Evolutionary conservation across 2,329 filamentous ascomycete species (phyloP).

Genomic region (Ascochyta lentis): DNA sequence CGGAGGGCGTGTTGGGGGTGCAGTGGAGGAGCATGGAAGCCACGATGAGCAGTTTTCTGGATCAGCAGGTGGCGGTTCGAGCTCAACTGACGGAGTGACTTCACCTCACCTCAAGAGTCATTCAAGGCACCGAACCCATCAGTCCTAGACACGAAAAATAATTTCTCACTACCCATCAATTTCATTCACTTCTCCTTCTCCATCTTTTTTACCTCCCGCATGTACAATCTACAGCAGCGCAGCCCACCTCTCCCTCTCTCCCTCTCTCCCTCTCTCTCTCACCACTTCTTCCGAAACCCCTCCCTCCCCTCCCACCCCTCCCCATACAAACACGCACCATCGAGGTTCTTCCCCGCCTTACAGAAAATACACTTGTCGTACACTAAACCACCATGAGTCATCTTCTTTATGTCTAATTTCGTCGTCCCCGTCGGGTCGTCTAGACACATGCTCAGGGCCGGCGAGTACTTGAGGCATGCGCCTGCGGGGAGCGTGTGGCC

Average conservation of each 20-base stretch:
- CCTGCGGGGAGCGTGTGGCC: background rate
- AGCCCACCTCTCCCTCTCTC: too few relatives aligned
- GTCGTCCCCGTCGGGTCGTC: background rate
- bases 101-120: too few relatives aligned
- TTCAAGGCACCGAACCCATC: too few relatives aligned
- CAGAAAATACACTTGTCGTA: background rate
- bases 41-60: conserved; percentile 3
- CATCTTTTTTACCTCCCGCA: too few relatives aligned
- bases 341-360: background rate
- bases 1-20: conserved; percentile 24
- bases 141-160: too few relatives aligned
- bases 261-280: too few relatives aligned
- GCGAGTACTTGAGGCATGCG: background rate
- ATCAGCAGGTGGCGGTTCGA: conserved; percentile 1
- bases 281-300: background rate
- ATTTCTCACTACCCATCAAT: too few relatives aligned
- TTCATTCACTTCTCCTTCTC: too few relatives aligned
- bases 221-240: too few relatives aligned
- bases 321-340: background rate
- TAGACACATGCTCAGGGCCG: background rate
- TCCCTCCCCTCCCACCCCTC: background rate
- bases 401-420: background rate
- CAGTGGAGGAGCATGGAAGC: conserved; percentile 21
- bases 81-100: background rate
- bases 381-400: background rate